Conservation (phyloP, 2,329 filamentous ascomycete species). For the Cytospora chrysosperma region DNA sequence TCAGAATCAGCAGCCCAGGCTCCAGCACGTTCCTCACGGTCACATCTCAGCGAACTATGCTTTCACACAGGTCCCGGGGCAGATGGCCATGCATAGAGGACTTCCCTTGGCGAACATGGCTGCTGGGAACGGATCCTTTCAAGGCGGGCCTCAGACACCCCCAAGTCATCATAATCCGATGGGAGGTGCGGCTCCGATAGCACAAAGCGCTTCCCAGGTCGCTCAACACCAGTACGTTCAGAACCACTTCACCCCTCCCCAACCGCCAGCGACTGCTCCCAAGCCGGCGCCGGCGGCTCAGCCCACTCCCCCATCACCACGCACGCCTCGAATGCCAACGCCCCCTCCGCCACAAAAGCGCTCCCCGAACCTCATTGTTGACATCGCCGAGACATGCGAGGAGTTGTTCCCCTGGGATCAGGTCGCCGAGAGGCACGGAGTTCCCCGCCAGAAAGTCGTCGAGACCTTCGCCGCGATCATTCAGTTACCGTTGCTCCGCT, state of each 20-base stretch:
- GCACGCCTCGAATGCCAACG: not conserved
- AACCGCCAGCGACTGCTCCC: not conserved
- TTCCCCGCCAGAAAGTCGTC: conserved; percentile 43
- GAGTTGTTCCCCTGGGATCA: conserved; percentile 45
- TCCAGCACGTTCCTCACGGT: conserved; percentile 10
- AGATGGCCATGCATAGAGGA: conserved; percentile 7
- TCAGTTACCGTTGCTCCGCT: conserved; percentile 47
- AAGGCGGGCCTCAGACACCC: not conserved
- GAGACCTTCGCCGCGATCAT: conserved; percentile 49
- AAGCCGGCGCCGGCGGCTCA: not conserved
- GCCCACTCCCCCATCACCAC: not conserved
- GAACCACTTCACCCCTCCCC: not conserved
- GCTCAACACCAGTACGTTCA: conserved; percentile 1
- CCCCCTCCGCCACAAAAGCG: conserved; percentile 33
- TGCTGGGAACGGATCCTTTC: not conserved
- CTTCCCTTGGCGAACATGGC: not conserved
- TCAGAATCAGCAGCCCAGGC: conserved; percentile 10
- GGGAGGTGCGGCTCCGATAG: not conserved
- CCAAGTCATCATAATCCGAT: not conserved
- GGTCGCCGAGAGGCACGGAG: conserved; percentile 45
- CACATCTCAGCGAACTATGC: conserved; percentile 16
- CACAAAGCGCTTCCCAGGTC: not conserved
- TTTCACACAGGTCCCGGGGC: conserved; percentile 6
- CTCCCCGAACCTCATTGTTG: conserved; percentile 42
- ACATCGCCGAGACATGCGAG: conserved; percentile 50